Percentiles rank a stretch among this genome's conserved stretches.
Conservation (phyloP, 441 rosid species). For the Macaranga tanarius region DNA sequence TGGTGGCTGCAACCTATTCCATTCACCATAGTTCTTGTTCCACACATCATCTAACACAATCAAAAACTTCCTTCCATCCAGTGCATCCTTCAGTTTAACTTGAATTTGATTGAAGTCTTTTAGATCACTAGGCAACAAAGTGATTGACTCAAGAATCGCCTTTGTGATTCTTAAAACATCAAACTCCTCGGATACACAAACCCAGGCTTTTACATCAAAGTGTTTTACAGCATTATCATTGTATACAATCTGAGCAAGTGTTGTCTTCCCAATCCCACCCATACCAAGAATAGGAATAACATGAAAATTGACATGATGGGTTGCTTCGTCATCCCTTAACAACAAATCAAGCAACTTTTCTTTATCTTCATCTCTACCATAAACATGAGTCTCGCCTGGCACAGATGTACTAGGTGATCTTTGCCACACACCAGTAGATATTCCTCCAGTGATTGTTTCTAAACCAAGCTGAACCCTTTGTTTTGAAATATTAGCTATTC, state of each 20-base stretch:
- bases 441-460: background rate
- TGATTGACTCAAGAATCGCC: slow-evolving; percentile 6
- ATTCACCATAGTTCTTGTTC: slow-evolving; percentile 2
- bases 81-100: background rate
- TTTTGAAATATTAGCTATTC: background rate
- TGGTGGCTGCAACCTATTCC: background rate
- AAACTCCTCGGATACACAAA: slow-evolving; percentile 23
- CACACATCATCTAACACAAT: slow-evolving; percentile 18
- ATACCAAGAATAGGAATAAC: slow-evolving; percentile 13
- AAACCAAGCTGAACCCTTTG: background rate
- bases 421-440: background rate
- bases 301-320: background rate
- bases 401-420: slow-evolving; percentile 14
- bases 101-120: slow-evolving; percentile 18
- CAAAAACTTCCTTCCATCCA: slow-evolving; percentile 7
- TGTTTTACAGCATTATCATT: background rate
- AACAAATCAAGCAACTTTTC: background rate
- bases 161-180: slow-evolving; percentile 17
- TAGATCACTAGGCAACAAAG: background rate
- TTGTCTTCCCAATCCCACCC: slow-evolving; percentile 8
- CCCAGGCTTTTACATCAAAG: slow-evolving; percentile 21
- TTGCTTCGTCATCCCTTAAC: background rate
- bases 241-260: slow-evolving; percentile 21
- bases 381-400: slow-evolving; percentile 6
- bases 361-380: slow-evolving; percentile 19